Conservation (phyloP, 495 filamentous ascomycete genomes). For the Hypomontagnella monticulosa region DNA sequence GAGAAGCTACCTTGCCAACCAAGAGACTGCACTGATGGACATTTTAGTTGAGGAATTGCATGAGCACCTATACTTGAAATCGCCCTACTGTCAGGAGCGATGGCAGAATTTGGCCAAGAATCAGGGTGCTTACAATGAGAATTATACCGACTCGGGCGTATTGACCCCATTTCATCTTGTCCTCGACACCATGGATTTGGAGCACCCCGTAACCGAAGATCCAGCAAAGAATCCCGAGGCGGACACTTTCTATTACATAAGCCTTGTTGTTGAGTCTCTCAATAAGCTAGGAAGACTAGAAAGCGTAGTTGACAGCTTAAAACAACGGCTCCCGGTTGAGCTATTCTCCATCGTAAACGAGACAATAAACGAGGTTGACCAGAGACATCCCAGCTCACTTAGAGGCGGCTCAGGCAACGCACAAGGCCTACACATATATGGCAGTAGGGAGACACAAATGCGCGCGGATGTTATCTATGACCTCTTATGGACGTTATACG, state of each 20-base stretch:
- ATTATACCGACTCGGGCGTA: slow-evolving; percentile 56
- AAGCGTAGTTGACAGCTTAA: slow-evolving; percentile 84
- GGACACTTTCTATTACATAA: slow-evolving; percentile 92
- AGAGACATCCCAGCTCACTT: slow-evolving; percentile 81
- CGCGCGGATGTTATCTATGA: slow-evolving; percentile 86
- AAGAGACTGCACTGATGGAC: slow-evolving; percentile 90
- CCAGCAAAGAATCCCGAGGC: slow-evolving; percentile 90
- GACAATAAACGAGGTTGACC: slow-evolving; percentile 91
- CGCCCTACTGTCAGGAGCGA: slow-evolving; percentile 91
- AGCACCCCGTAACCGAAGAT: slow-evolving; percentile 79
- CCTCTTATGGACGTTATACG: slow-evolving; percentile 89
- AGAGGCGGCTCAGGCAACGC: slow-evolving; percentile 61
- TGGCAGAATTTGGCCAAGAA: slow-evolving; percentile 79
- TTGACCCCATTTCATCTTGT: slow-evolving; percentile 75
- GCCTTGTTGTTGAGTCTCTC: slow-evolving; percentile 84
- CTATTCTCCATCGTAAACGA: slow-evolving; percentile 93
- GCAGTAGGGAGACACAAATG: slow-evolving; percentile 72
- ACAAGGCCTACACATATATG: slow-evolving; percentile 71
- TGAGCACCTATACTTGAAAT: slow-evolving; percentile 96
- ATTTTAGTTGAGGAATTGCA: slow-evolving; percentile 96
- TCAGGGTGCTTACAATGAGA: slow-evolving; percentile 55
- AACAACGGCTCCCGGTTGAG: slow-evolving; percentile 92
- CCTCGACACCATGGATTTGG: slow-evolving; percentile 78
- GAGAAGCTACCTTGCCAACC: slow-evolving; percentile 87
- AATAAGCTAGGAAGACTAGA: slow-evolving; percentile 88